These are phyloP conservation scores for Chrysanthemum lavandulifolium DNA, from an alignment of 129 eudicot species.

Conservation along the genomic window DNA sequence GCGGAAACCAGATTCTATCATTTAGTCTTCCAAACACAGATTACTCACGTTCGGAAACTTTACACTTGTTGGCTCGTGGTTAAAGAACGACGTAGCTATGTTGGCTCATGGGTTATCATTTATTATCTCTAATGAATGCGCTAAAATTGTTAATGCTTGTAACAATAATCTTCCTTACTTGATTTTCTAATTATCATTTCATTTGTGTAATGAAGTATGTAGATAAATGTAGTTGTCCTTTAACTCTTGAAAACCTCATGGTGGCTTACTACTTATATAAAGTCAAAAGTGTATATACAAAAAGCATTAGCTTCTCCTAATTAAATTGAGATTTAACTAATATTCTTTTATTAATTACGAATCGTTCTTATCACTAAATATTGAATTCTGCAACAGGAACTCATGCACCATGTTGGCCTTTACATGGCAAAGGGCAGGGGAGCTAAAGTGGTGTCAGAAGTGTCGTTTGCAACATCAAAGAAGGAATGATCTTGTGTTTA, in stretches of 20 bases:
- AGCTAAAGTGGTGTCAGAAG: constrained; percentile 87
- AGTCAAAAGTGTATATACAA: too few species aligned
- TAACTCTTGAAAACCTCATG: background rate
- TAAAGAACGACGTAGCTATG: too few species aligned
- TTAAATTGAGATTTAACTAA: background rate
- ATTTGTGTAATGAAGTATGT: background rate
- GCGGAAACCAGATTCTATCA: too few species aligned
- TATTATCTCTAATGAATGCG: background rate
- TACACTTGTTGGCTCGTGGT: too few species aligned
- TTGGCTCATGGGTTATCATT: background rate
- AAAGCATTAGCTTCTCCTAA: background rate
- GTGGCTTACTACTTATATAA: background rate
- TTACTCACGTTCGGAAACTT: background rate
- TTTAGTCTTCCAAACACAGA: background rate
- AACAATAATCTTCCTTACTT: constrained; percentile 3
- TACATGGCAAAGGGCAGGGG: constrained; percentile 97
- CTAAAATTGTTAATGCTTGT: background rate
- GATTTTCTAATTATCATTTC: background rate
- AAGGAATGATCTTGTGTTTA: constrained; percentile 20
- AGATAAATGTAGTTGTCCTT: background rate
- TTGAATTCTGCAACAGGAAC: constrained; percentile 48
- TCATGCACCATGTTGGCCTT: constrained; percentile 96
- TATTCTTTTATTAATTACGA: too few species aligned
- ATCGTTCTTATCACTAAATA: background rate
- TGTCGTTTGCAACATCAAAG: constrained; percentile 43